Base-by-base conservation (phyloP, 1,284 basidiomycete genomes). In the Ustilago hordei region DNA sequence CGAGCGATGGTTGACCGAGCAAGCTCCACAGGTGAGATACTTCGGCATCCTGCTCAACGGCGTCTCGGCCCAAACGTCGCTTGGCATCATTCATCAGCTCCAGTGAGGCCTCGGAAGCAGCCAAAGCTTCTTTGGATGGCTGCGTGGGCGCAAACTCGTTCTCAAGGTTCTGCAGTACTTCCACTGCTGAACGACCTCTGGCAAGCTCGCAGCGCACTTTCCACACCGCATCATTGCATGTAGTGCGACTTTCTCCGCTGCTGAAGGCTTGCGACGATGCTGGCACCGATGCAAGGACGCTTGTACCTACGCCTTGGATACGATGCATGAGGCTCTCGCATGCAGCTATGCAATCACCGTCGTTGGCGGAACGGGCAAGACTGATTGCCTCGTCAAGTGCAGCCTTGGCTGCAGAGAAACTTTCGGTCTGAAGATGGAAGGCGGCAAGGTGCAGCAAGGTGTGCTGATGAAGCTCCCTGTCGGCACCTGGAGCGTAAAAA, bases 381-480 rank as follows among this genome's bases (percentile, higher is more conserved):
- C 75, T 75, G 53, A 78, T 69, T 17, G 75, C 75, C 39, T 78
- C 75, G 12, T 75, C 62, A 8, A 78, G 60, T 13, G 70, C 74
- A 11, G 74, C 69, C 56, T 54, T 68, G 9, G 75, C 75, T 13
- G 75, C 75, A 12, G 55, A 55, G 19, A 68, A 67, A 50, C 75
- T 70, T 38, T 70, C 60, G 17, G 62, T 67, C 36, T 53, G 63
- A 28, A 74, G 55, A 32, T 78, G 75, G 36, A 78, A 78, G 12
- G 75, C 54, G 2, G 75, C 68, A 0, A 78, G 62, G 45, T 78
- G 70, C 32, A 78, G 38, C 28, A 78, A 50, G 4, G 75, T 78
- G 55, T 78, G 71, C 48, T 78, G 75, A 52, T 78, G 75, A 12
- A 78, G 68, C 48, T 78, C 75, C n/a, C 75, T 67, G 43, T 77